phyloP scores from a whole-genome alignment of 2,329 filamentous ascomycete species.

The Teratosphaeriaceae sp. region DNA sequence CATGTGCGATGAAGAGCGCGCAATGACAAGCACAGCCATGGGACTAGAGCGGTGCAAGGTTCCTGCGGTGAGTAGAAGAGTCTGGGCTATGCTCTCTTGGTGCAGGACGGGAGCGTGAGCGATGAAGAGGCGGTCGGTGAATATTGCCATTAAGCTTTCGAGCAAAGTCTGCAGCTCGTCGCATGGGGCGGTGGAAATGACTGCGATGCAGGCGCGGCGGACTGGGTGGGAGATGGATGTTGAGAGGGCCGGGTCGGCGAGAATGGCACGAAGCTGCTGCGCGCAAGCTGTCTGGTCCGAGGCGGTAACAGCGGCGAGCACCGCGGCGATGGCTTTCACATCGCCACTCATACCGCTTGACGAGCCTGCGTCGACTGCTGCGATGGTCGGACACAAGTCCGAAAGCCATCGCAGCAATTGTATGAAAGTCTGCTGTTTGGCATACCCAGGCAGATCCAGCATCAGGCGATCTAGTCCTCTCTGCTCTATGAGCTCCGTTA shows the following conservation, averaged over 20 bases:
- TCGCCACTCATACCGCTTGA: neutral
- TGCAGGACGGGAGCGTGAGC: slow-evolving; percentile 76
- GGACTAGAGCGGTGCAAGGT: slow-evolving; percentile 63
- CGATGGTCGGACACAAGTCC: neutral
- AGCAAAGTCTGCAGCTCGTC: slow-evolving; percentile 48
- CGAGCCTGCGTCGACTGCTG: too few relatives aligned
- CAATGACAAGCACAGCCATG: slow-evolving; percentile 59
- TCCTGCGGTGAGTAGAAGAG: slow-evolving; percentile 69
- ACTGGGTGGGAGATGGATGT: slow-evolving; percentile 15
- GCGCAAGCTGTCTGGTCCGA: neutral
- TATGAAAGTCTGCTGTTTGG: slow-evolving; percentile 39
- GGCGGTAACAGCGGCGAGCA: slow-evolving; percentile 5
- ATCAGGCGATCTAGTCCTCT: too few relatives aligned
- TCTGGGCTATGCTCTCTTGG: slow-evolving; percentile 82
- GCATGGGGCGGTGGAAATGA: slow-evolving; percentile 14
- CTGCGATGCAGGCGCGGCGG: slow-evolving; percentile 23
- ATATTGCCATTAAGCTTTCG: slow-evolving; percentile 63
- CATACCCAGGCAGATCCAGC: slow-evolving; percentile 15
- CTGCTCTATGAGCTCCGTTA: neutral
- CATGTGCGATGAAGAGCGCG: slow-evolving; percentile 67
- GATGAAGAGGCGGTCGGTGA: slow-evolving; percentile 82
- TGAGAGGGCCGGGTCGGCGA: slow-evolving; percentile 18
- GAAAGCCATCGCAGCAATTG: slow-evolving; percentile 27
- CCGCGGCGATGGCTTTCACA: slow-evolving; percentile 8
- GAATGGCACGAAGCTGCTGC: slow-evolving; percentile 16